Evolutionary conservation across 371 early-diverging fungal species (phyloP), one percentile per base, ranked within the genome.

Genomic region (Sporodiniella umbellata): DNA sequence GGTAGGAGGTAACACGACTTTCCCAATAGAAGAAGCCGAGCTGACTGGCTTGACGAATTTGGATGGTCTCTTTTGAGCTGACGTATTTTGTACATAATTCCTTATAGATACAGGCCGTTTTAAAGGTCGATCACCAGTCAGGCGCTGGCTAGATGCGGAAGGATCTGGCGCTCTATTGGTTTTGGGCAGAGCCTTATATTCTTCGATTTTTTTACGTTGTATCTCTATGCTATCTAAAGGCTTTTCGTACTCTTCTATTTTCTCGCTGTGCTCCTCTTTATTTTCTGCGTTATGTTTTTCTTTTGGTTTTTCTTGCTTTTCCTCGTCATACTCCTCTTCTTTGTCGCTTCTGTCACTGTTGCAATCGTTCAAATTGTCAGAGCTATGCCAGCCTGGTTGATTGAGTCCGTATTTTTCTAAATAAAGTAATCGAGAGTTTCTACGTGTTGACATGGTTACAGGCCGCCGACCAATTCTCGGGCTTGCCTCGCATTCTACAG

Each of bases 31-130:
- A 3, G 44, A 21, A 28, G 21, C 30, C 18, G 59, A 50, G 17
- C 54, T 53, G 12, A 66, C 56, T 14, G 72, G 68, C 51, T 72
- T 72, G 40, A 66, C 58, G 33, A 68, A 71, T 28, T 54, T 56
- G 17, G 60, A 49, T 8, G 75, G 71, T 43, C 75, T 55, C 12
- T 53, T 59, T 56, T 56, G 42, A 10, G 60, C 60, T 35, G 58
- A 48, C 38, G 46, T 48, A n/a, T 42, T 48, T 21, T 57, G 45
- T 23, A 62, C 60, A 12, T 56, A 40, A 45, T 70, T 67, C 17
- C 66, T 46, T 10, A 66, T 53, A 14, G 66, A 62, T 0, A 67
- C 44, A 39, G 74, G 74, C 10, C 62, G 44, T 48, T 55, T 56
- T 24, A 59, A 30, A 45, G 51, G 37, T 12, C 17, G 24, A 45